phyloP scores from a whole-genome alignment of 352 stramenopile species.

The Globisporangium middletonii region DNA sequence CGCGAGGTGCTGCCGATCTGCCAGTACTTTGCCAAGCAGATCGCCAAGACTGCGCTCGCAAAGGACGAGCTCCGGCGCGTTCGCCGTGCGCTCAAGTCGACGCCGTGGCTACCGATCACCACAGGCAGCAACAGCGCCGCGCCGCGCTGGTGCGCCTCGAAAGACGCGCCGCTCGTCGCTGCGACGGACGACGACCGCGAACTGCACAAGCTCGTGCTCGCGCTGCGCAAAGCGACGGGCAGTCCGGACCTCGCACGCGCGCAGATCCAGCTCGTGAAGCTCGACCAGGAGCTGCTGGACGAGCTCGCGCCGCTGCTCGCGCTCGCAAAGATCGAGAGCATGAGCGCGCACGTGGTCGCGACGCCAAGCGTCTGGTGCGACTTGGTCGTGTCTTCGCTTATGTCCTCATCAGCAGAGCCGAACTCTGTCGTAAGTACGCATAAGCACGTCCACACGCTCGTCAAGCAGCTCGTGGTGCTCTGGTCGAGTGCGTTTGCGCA shows the following conservation, averaged over 20 bases:
- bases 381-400: constrained; percentile 6
- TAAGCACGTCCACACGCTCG: constrained; percentile 15
- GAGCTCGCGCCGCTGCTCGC: constrained; percentile 30
- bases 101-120: constrained; percentile 27
- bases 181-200: constrained; percentile 26
- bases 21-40: constrained; percentile 27
- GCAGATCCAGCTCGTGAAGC: constrained; percentile 23
- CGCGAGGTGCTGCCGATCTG: constrained; percentile 38
- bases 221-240: constrained; percentile 18
- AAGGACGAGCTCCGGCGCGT: constrained; percentile 34
- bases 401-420: constrained; percentile 1
- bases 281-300: constrained; percentile 15
- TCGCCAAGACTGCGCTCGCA: constrained; percentile 34
- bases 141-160: constrained; percentile 16
- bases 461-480: constrained; percentile 9
- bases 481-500: constrained; percentile 14
- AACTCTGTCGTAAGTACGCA: neutral
- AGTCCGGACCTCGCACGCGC: neutral
- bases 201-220: constrained; percentile 31
- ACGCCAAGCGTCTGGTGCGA: constrained; percentile 32
- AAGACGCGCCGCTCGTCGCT: constrained; percentile 26
- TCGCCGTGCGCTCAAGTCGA: constrained; percentile 36
- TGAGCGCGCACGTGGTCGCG: constrained; percentile 20
- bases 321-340: constrained; percentile 23
- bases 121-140: constrained; percentile 6